phyloP scores from a whole-genome alignment of 495 filamentous ascomycete species.

The Lentithecium fluviatile region DNA sequence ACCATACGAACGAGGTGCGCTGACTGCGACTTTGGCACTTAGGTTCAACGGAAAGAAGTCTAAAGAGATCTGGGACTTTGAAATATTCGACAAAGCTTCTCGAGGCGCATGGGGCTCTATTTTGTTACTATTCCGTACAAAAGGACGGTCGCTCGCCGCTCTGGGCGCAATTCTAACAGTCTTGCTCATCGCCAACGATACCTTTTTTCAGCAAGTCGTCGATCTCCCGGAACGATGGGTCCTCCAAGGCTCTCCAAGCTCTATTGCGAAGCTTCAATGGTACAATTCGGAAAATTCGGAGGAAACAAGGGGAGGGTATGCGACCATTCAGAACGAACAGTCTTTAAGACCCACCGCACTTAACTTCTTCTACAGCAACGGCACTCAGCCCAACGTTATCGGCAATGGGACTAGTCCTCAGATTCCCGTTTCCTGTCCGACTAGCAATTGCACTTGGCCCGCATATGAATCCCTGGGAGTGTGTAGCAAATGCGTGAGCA shows the following conservation, averaged over 20 bases:
- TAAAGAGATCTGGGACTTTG: slow-evolving; percentile 33
- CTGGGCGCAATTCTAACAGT: background rate
- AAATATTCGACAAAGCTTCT: slow-evolving; percentile 27
- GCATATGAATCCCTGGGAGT: slow-evolving; percentile 24
- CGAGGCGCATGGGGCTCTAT: slow-evolving; percentile 31
- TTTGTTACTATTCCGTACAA: slow-evolving; percentile 26
- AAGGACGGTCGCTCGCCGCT: background rate
- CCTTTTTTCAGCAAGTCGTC: slow-evolving; percentile 35
- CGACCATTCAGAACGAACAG: background rate
- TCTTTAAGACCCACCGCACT: background rate
- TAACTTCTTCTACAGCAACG: slow-evolving; percentile 20
- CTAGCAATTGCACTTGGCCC: slow-evolving; percentile 31
- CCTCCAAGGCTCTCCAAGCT: slow-evolving; percentile 7
- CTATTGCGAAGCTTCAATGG: background rate
- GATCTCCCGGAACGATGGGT: slow-evolving; percentile 17
- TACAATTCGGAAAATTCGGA: slow-evolving; percentile 3
- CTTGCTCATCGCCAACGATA: slow-evolving; percentile 16
- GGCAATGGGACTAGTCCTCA: slow-evolving; percentile 21
- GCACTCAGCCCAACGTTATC: slow-evolving; percentile 2
- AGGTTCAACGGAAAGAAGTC: slow-evolving; percentile 21
- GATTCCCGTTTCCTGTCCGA: slow-evolving; percentile 23
- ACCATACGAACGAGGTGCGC: too few relatives aligned
- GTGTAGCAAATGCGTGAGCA: slow-evolving; percentile 12
- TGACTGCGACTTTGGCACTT: too few relatives aligned
- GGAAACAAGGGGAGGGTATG: background rate